These are phyloP conservation scores for Wickerhamomyces strasburgensis DNA, from an alignment of 805 yeast species.

Conservation along the genomic window DNA sequence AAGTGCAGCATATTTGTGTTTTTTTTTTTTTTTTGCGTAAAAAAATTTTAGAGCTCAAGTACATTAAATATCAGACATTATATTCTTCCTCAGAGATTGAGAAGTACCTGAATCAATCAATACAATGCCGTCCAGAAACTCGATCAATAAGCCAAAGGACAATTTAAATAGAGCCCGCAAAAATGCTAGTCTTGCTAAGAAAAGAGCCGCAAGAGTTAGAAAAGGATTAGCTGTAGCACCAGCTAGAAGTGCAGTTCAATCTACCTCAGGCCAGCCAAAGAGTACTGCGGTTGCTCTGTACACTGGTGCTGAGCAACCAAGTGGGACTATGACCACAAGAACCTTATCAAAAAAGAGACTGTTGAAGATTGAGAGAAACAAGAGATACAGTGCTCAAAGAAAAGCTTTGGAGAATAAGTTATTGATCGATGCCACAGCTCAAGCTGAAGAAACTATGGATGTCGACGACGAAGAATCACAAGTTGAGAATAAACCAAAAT, in stretches of 20 bases:
- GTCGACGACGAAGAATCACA: slow-evolving; percentile 32
- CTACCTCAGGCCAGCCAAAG: slow-evolving; percentile 36
- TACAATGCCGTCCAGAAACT: slow-evolving; percentile 77
- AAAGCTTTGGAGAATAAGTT: slow-evolving; percentile 32
- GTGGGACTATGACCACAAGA: slow-evolving; percentile 40
- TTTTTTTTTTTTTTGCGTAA: background rate
- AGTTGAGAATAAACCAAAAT: slow-evolving; percentile 9
- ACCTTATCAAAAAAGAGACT: slow-evolving; percentile 75
- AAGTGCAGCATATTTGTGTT: background rate
- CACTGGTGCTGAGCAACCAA: slow-evolving; percentile 25
- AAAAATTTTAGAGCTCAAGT: background rate
- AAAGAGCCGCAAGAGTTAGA: slow-evolving; percentile 48
- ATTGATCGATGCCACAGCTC: slow-evolving; percentile 44
- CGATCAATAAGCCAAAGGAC: slow-evolving; percentile 75
- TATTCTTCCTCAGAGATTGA: too few relatives aligned
- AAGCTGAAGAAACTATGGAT: slow-evolving; percentile 47
- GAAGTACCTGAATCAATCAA: too few relatives aligned
- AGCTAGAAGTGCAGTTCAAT: slow-evolving; percentile 41
- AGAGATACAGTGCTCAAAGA: slow-evolving; percentile 63
- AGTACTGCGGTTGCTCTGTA: slow-evolving; percentile 40
- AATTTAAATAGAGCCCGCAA: slow-evolving; percentile 47
- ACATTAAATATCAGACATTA: too few relatives aligned
- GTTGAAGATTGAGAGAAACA: slow-evolving; percentile 74
- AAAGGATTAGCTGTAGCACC: slow-evolving; percentile 34
- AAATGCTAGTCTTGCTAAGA: slow-evolving; percentile 45